Evolutionary conservation across 108 stramenopile genomes (phyloP), one percentile per base, ranked within the genome.

Genomic region (Cyclotella cryptica): DNA sequence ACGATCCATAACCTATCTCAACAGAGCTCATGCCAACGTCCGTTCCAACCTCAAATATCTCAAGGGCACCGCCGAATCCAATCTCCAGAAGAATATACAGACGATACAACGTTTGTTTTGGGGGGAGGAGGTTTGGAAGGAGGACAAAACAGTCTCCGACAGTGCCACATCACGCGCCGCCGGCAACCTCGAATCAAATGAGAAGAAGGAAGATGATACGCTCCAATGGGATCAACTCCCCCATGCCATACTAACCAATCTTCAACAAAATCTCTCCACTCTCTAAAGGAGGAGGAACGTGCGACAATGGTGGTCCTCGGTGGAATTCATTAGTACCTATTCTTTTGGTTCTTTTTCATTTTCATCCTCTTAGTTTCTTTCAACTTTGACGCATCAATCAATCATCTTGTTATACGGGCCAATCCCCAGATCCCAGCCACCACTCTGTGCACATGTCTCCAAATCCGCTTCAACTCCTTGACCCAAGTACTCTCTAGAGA

Each of bases 201-300:
- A n/a, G 17, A 28, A 42, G 18, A 26, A 58, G 40, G 14, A 43
- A n/a, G 44, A 42, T n/a, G 53, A 42, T n/a, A 54, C 29, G 22
- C 58, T 80, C 24, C 66, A 80, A 30, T 74, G 72, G 73, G 80
- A 81, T 65, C 44, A 61, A 30, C 42, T 70, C 0, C 80, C 80
- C 11, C 57, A 58, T 2, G 80, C 72, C 39, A 53, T 81, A 22
- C 57, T 49, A 65, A 26, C 52, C 61, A 81, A 81, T 57, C 12
- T 81, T 8, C 24, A 68, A 57, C 21, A 41, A 15, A 81, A 81
- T 68, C 49, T 74, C 10, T 62, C 63, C 53, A 46, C 58, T 17
- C 7, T 69, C 15, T 60, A 69, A 40, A 68, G n/a, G n/a, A n/a
- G n/a, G n/a, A n/a, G n/a, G n/a, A n/a, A n/a, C n/a, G n/a, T n/a